Base-by-base conservation (phyloP, 192 early-diverging fungal species). In the Coemansia sp. region DNA sequence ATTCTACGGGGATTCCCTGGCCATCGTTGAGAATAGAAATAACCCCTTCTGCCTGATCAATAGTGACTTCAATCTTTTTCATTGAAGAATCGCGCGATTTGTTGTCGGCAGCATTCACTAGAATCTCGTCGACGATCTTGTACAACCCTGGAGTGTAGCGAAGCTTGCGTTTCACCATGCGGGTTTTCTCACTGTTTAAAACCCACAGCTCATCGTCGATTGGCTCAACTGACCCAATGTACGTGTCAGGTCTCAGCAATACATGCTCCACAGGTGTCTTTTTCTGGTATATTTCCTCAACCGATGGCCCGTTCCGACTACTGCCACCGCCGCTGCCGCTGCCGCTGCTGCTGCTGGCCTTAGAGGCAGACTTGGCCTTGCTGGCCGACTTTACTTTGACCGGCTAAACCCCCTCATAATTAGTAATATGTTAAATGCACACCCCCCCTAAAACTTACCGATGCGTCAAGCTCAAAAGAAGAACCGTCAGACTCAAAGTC, bases 121-220 rank as follows among this genome's bases (percentile, higher is more conserved):
- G 79, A 57, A 99, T 96, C 70, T 99, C 96, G 66, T 99, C 96
- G 36, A 96, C 90, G 58, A 99, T 99, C 70, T 99, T 99, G 77
- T 94, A 97, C 15, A 99, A 63, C 44, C 94, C 96, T 33, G 90
- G 90, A 3, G 92, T 92, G 74, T 85, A 90, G 1, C 57, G 85
- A 26, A 93, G 83, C 10, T 83, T 68, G 44, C 87, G 82, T 48
- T 84, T 80, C 21, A 75, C 80, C 62, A 86, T 81, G 50, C 71
- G 80, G 70, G 86, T 81, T 16, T 60, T 64, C 10, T 81, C 78
- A 11, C 78, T 68, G 53, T 94, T 87, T 53, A 86, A 90, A 2
- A 97, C 84, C 96, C 96, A 99, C 81, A 94, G 80, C 18, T 82
- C 68, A 39, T 80, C 75, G n/a, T 87, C 83, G 44, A 87, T 84